phyloP scores from a whole-genome alignment of 1,284 basidiomycete species.

The Bjerkandera adusta region DNA sequence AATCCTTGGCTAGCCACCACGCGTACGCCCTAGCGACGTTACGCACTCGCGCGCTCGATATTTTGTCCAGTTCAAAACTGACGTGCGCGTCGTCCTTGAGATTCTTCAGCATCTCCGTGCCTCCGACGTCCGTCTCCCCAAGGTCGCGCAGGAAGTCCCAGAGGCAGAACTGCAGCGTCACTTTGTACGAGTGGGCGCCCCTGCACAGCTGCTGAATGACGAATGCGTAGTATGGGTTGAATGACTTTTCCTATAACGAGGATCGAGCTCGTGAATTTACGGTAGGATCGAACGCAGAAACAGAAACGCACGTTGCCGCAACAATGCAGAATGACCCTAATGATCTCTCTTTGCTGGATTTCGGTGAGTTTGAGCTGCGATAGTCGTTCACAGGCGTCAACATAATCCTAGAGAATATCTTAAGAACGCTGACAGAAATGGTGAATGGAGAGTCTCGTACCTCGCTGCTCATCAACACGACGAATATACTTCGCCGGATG shows the following conservation, averaged over 20 bases:
- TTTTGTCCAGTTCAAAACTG: slow-evolving; percentile 48
- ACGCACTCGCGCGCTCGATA: slow-evolving; percentile 56
- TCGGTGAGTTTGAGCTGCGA: slow-evolving; percentile 83
- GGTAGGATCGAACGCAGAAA: slow-evolving; percentile 1
- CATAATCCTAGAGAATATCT: slow-evolving; percentile 79
- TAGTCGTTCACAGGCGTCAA: slow-evolving; percentile 89
- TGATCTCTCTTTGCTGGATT: slow-evolving; percentile 91
- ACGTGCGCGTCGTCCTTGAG: slow-evolving; percentile 49
- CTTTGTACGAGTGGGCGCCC: slow-evolving; percentile 78
- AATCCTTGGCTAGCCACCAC: slow-evolving; percentile 82
- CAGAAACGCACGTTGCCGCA: slow-evolving; percentile 74
- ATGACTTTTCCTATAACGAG: slow-evolving; percentile 71
- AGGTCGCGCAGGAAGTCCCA: slow-evolving; percentile 97
- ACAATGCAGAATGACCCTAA: slow-evolving; percentile 92
- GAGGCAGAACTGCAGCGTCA: slow-evolving; percentile 93
- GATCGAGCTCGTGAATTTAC: not conserved
- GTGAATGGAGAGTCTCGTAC: slow-evolving; percentile 46
- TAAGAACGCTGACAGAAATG: not conserved
- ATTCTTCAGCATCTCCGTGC: slow-evolving; percentile 72
- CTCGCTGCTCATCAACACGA: slow-evolving; percentile 92
- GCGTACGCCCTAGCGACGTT: slow-evolving; percentile 79
- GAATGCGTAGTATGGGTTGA: slow-evolving; percentile 96
- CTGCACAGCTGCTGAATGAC: slow-evolving; percentile 76
- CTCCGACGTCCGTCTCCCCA: slow-evolving; percentile 83
- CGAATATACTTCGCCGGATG: slow-evolving; percentile 87